Base-by-base conservation (phyloP, 2,329 filamentous ascomycete genomes). In the Myriangium duriaei region DNA sequence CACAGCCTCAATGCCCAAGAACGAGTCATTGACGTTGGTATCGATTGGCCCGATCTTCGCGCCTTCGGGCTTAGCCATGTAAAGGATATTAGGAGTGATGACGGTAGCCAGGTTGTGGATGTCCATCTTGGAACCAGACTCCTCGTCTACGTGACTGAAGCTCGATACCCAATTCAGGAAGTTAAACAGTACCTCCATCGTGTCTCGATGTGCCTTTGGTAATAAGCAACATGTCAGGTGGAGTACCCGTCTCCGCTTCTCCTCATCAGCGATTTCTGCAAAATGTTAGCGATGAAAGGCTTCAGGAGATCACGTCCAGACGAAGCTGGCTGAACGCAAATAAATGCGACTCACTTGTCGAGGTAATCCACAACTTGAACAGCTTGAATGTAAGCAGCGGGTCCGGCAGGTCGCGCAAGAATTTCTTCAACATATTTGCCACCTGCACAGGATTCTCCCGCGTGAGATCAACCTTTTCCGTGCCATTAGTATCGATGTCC, bases 41-140 rank as follows among this genome's bases (percentile, higher is more conserved):
- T 24, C 53, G 49, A n/a, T 46, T 34, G 32, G 34, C 5, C 45
- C 45, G 5, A 86, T 73, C 30, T 73, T 74, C 5, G 72, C 68
- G 34, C 58, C 61, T 32, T 56, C 44, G 59, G 53, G 43, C 60
- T 57, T 34, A 62, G 60, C 39, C 55, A 68, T 43, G 67, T 74
- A 47, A 79, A 82, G 70, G 44, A 98, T 85, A 52, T 98, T 98
- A 0, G 91, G 91, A 4, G 88, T 87, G 59, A 98, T 95, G 45
- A 98, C 91, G 3, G 92, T 96, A 3, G 91, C 85, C 45, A 98
- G 72, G 54, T 98, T 98, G 65, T 93, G 86, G 37, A 93, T 82
- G 57, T 98, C 91, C 91, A 98, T 98, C 69, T 96, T 95, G 50
- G 88, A 95, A 16, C 91, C 91, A 14, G 81, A 82, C 56, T 98